Evolutionary conservation across 768 basidiomycete species (phyloP), one percentile per base, ranked within the genome.

Genomic region (Xerocomus spinulosus): DNA sequence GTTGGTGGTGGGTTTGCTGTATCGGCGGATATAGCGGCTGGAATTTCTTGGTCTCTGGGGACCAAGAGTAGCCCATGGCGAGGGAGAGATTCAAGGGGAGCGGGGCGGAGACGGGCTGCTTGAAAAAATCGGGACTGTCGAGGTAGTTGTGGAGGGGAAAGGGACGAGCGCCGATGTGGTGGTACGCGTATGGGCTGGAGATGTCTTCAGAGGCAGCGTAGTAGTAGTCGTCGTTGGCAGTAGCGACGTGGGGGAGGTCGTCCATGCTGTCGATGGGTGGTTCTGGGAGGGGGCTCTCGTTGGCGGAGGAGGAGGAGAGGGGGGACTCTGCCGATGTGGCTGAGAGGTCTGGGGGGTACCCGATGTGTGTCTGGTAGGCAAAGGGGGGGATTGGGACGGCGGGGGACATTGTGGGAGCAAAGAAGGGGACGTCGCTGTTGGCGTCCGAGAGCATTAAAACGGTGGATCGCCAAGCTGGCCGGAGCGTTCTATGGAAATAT

Each of bases 221-320:
- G 24, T 60, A 66, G 43, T 55, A 66, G 35, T 67, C 66, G 42
- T 67, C 67, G 38, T 48, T 54, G 1, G 41, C 55, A 3, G 50
- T 54, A 20, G 52, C 58, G 51, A 59, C 59, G 20, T 58, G 65
- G 42, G 67, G 28, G 51, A 68, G 64, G 45, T 49, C 46, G 36
- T 67, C 65, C 67, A 67, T 67, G 15, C 10, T 59, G 45, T 73
- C 70, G 50, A 70, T 51, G 51, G 59, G 58, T 5, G 66, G 60
- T 13, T 73, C 72, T 0, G 73, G 67, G 17, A 72, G 60, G 13
- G 71, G 73, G 35, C 71, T 73, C 55, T 61, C 68, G 53, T 68
- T 68, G 42, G 63, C 63, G 4, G 73, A 73, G 12, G 64, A 64
- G 5, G 70, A 69, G 7, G 74, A 73, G 46, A 69, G 63, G 24